These are phyloP conservation scores for Taphrina populina DNA, from an alignment of 1,139 yeast genomes.

Conservation along the genomic window DNA sequence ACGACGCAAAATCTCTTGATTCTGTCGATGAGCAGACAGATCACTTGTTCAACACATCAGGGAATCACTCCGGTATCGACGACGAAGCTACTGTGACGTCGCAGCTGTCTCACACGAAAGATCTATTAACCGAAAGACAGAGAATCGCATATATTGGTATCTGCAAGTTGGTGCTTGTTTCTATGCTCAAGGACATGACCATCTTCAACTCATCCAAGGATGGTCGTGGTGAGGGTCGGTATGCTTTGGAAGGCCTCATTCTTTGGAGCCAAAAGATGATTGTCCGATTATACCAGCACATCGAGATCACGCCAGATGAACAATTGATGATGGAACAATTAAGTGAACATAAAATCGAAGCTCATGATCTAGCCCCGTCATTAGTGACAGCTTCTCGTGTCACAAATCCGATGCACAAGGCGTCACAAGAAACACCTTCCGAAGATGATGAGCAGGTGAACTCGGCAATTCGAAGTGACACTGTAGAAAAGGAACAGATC, in stretches of 20 bases:
- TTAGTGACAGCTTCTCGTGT: conserved; percentile 51
- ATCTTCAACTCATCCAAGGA: conserved; percentile 55
- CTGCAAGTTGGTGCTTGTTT: conserved; percentile 69
- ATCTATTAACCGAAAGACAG: conserved; percentile 77
- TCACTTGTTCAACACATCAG: conserved; percentile 57
- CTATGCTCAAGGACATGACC: conserved; percentile 79
- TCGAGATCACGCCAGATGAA: conserved; percentile 72
- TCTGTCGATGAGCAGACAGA: conserved; percentile 77
- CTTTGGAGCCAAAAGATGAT: conserved; percentile 80
- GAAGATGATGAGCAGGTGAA: conserved; percentile 16
- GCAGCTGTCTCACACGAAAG: conserved; percentile 76
- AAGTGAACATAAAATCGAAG: conserved; percentile 77
- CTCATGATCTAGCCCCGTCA: conserved; percentile 66
- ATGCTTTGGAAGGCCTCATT: conserved; percentile 76
- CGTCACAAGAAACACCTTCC: conserved; percentile 37
- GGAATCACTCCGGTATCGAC: conserved; percentile 48
- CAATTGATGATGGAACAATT: conserved; percentile 82
- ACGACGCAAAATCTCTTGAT: conserved; percentile 71
- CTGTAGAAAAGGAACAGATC: conserved; percentile 1
- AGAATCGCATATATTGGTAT: conserved; percentile 90
- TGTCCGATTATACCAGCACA: conserved; percentile 73
- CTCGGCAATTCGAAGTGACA: too few species aligned
- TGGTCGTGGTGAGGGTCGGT: conserved; percentile 60
- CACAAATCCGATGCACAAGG: conserved; percentile 47
- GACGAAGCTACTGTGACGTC: conserved; percentile 51